phyloP scores from a whole-genome alignment of 1,284 basidiomycete species.

The Trametes hirsuta region DNA sequence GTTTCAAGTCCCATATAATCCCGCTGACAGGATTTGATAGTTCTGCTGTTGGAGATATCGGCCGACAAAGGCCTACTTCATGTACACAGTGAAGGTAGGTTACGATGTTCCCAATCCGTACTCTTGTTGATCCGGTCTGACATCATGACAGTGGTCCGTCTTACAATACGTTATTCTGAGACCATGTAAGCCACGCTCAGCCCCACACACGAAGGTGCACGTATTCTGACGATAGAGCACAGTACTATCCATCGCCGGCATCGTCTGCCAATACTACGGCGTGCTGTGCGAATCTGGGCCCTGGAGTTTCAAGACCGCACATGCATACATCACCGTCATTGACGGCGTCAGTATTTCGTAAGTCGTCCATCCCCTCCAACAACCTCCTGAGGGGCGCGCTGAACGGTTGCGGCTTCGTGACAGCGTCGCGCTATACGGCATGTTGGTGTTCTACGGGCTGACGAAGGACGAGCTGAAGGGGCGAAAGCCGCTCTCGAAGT shows the following conservation, averaged over 20 bases:
- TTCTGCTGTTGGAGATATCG: slow-evolving; percentile 79
- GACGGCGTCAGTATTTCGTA: slow-evolving; percentile 83
- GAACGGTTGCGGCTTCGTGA: slow-evolving; percentile 2
- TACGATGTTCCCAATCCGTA: not conserved
- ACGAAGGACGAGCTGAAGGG: slow-evolving; percentile 78
- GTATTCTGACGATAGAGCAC: not conserved
- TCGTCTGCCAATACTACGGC: slow-evolving; percentile 68
- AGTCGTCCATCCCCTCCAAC: slow-evolving; percentile 11
- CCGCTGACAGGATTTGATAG: slow-evolving; percentile 34
- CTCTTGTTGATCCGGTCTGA: slow-evolving; percentile 1
- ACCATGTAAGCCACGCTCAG: slow-evolving; percentile 50
- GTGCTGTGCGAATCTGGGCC: slow-evolving; percentile 70
- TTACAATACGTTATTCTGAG: slow-evolving; percentile 85
- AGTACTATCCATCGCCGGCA: slow-evolving; percentile 67
- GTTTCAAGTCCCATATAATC: not conserved
- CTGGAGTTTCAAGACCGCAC: slow-evolving; percentile 66
- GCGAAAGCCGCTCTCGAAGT: slow-evolving; percentile 81
- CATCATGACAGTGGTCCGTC: slow-evolving; percentile 65
- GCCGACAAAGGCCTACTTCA: slow-evolving; percentile 87
- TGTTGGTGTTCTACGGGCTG: slow-evolving; percentile 81
- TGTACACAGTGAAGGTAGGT: slow-evolving; percentile 80
- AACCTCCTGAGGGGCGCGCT: not conserved
- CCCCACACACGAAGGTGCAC: not conserved
- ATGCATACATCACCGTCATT: slow-evolving; percentile 70
- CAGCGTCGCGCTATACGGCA: slow-evolving; percentile 78